These are phyloP conservation scores for Diaporthe citrichinensis DNA, from an alignment of 2,329 filamentous ascomycete species.

Conservation along the genomic window DNA sequence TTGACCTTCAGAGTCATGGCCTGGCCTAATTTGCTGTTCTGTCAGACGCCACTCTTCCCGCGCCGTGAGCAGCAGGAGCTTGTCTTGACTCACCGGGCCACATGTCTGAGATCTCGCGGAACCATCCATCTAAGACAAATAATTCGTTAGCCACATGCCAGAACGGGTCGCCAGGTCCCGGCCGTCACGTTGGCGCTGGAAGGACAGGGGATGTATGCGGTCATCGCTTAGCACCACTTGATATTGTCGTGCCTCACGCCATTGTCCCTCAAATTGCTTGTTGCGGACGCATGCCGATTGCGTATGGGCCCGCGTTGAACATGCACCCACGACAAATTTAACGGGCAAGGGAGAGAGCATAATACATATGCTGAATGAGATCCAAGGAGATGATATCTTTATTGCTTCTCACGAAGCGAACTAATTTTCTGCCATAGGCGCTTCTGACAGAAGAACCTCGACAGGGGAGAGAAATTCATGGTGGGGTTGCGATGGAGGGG, in stretches of 20 bases:
- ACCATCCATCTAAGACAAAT: slow-evolving; percentile 89
- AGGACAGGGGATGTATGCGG: neutral
- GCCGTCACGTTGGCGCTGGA: neutral
- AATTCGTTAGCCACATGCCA: slow-evolving; percentile 30
- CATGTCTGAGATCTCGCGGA: slow-evolving; percentile 98
- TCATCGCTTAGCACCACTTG: neutral
- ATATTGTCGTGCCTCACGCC: neutral
- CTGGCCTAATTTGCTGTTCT: slow-evolving; percentile 72
- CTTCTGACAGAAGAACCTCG: neutral
- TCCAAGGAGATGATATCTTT: neutral
- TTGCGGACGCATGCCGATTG: neutral
- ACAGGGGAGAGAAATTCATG: slow-evolving; percentile 8
- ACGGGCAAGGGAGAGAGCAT: neutral
- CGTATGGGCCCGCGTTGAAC: neutral
- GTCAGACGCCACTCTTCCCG: slow-evolving; percentile 32
- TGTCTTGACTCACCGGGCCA: slow-evolving; percentile 77
- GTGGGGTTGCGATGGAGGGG: slow-evolving; percentile 46
- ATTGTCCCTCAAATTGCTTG: slow-evolving; percentile 1
- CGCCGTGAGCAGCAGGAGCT: neutral
- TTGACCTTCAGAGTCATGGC: slow-evolving; percentile 99
- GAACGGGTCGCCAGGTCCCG: neutral
- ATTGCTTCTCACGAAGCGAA: neutral
- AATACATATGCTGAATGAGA: neutral
- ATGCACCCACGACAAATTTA: neutral
- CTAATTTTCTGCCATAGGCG: neutral